Base-by-base conservation (phyloP, 192 early-diverging fungal species). In the Podila epicladia region DNA sequence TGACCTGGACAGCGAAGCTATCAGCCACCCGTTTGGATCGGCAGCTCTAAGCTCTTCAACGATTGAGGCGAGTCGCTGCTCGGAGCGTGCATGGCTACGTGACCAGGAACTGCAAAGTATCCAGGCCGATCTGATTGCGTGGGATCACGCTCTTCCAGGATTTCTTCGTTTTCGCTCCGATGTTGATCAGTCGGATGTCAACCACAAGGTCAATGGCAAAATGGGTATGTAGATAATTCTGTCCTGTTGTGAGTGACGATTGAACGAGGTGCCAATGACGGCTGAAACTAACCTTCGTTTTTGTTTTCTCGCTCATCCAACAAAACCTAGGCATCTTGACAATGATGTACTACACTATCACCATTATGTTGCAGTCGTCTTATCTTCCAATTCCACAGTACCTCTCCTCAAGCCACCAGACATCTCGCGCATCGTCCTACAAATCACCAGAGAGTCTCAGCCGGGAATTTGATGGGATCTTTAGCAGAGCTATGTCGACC, bases 311-410 rank as follows among this genome's bases (percentile, higher is more conserved):
- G 28, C 9, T 24, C 53, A 24, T 4, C 12, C 53, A 26, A 55
- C 24, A n/a, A 55, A n/a, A 24, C 3, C 12, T 67, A 80, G 77
- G 62, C 12, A 41, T 80, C n/a, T 13, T 80, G 53, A 69, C 62
- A 13, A 63, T 80, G 71, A 73, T 64, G 17, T 80, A 80, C 45
- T 80, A 80, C 24, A 80, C 77, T 6, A 80, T 80, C 38, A 80
- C 77, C 11, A 69, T 80, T 13, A 69, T 80, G 77, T 62, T 80
- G 2, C 77, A 80, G 65, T 80, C 77, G 0, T 80, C 77, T 1
- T 80, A 80, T 41, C 67, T 80, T 5, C 77, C 77, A 17, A 73
- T 73, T 38, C 77, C 77, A 6, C 71, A 73, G 55, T 69, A 80
- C 35, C 61, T 80, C 22, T 62, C 58, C 1, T 73, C 77, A 19